phyloP scores from a whole-genome alignment of 805 yeast species.

The Blastobotrys terrestris region DNA sequence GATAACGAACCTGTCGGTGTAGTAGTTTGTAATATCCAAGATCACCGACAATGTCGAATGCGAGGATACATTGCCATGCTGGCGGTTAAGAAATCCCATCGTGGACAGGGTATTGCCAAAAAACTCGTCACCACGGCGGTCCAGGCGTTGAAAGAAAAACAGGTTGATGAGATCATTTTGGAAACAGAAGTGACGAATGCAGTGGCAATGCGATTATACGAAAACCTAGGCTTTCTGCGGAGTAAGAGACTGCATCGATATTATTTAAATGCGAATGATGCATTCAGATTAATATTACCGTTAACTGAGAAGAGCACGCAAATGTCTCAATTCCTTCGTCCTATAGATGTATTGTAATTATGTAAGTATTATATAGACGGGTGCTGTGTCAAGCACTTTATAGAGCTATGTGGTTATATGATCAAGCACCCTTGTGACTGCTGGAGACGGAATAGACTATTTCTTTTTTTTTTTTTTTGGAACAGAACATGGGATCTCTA shows the following conservation, averaged over 20 bases:
- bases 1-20: conserved; percentile 55
- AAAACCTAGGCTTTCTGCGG: conserved; percentile 68
- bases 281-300: conserved; percentile 80
- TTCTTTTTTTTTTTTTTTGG: too few relatives aligned
- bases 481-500: too few relatives aligned
- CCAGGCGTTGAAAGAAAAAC: conserved; percentile 52
- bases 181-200: conserved; percentile 84
- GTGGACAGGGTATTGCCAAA: conserved; percentile 83
- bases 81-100: conserved; percentile 63
- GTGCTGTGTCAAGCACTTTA: too few relatives aligned
- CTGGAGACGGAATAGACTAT: too few relatives aligned
- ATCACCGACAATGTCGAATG: conserved; percentile 62
- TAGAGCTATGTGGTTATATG: too few relatives aligned
- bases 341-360: neutral
- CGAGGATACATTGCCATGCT: conserved; percentile 97
- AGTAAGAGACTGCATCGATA: conserved; percentile 76
- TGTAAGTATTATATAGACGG: too few relatives aligned
- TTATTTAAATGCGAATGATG: conserved; percentile 89
- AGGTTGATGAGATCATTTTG: conserved; percentile 84
- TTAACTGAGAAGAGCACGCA: conserved; percentile 51
- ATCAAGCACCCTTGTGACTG: too few relatives aligned
- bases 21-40: conserved; percentile 73
- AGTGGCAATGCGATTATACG: conserved; percentile 65
- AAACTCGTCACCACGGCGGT: conserved; percentile 57
- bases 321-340: conserved; percentile 23